Percentiles rank a stretch among this genome's conserved stretches.
Conservation (phyloP, 345 rosid genomes). For the Bruguiera gymnorhiza region DNA sequence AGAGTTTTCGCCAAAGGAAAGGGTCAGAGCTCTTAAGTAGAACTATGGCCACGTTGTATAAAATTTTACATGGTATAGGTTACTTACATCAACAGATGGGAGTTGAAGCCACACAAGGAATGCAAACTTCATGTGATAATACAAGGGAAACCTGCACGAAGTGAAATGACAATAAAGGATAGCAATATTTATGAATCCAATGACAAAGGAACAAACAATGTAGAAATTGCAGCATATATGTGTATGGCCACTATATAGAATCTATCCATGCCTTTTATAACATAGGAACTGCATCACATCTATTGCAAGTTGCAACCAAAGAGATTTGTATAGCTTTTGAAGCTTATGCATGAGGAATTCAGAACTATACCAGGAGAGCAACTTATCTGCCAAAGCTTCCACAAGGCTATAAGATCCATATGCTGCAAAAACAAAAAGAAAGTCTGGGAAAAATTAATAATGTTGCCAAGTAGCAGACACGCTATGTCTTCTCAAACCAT, state of each 20-base stretch:
- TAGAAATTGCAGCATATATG: not conserved
- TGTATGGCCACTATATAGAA: not conserved
- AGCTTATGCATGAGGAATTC: not conserved
- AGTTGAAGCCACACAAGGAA: conserved; percentile 71
- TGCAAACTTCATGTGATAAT: conserved; percentile 67
- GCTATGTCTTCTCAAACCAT: not conserved
- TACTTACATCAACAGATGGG: conserved; percentile 38
- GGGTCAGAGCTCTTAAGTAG: too few relatives aligned
- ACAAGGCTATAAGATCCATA: conserved; percentile 48
- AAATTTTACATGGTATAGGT: not conserved
- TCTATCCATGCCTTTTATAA: not conserved
- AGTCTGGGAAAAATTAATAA: not conserved
- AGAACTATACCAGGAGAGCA: conserved; percentile 40
- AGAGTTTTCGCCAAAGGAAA: too few relatives aligned
- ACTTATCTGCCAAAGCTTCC: conserved; percentile 43
- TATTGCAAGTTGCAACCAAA: not conserved
- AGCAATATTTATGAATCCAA: not conserved
- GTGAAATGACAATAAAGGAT: not conserved
- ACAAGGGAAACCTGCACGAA: conserved; percentile 53
- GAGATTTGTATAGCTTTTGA: too few relatives aligned
- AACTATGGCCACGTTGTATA: not conserved
- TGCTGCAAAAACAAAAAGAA: conserved; percentile 31
- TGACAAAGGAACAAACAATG: not conserved
- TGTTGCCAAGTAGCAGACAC: not conserved
- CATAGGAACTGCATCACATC: too few relatives aligned